Percentiles rank a stretch among this genome's conserved stretches.
Conservation (phyloP, 2,329 filamentous ascomycete species). For the Madurella fahalii region DNA sequence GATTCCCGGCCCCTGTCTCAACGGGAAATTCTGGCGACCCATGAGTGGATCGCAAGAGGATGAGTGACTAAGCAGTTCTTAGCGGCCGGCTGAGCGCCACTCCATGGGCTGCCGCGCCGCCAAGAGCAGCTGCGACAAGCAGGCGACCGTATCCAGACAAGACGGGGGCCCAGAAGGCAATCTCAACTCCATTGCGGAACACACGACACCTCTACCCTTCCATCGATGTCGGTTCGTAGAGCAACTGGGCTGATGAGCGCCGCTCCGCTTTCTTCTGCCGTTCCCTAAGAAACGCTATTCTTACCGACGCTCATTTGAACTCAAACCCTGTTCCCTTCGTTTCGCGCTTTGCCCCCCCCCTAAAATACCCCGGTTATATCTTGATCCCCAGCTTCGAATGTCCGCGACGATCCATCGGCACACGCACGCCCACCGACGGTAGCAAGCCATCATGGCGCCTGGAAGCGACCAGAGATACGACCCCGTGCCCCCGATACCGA, state of each 20-base stretch:
- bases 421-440: background rate
- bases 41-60: no score
- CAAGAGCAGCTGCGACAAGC: slow-evolving; percentile 12
- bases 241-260: slow-evolving; percentile 12
- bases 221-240: slow-evolving; percentile 6
- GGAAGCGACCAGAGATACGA: slow-evolving; percentile 50
- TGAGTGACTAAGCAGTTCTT: background rate
- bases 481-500: slow-evolving; percentile 70
- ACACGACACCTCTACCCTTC: background rate
- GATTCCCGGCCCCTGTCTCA: no score
- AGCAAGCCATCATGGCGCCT: slow-evolving; percentile 6
- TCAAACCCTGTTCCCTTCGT: background rate
- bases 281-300: background rate
- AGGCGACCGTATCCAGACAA: background rate
- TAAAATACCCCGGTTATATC: background rate
- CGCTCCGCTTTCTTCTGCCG: background rate
- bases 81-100: background rate
- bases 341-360: background rate
- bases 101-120: background rate
- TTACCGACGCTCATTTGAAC: background rate
- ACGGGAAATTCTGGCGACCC: no score
- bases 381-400: background rate
- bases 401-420: background rate
- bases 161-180: slow-evolving; percentile 6
- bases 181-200: slow-evolving; percentile 4